Base-by-base conservation (phyloP, 495 filamentous ascomycete genomes). In the Tuber calosporum region DNA sequence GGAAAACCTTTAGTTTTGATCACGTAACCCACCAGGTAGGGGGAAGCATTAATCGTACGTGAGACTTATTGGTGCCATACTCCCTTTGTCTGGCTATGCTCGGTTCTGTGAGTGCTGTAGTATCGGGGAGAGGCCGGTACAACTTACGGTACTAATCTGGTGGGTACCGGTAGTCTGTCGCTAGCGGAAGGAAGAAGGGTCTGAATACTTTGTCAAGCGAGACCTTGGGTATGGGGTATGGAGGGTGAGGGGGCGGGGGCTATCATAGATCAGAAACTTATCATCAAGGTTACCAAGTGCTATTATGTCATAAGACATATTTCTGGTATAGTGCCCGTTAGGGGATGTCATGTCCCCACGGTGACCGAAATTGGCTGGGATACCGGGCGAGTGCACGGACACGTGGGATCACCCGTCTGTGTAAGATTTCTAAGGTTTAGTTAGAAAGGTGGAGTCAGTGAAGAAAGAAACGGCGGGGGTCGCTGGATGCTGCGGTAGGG, bases 1-100 rank as follows among this genome's bases (percentile, higher is more conserved):
- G 36, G 42, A 37, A 37, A n/a, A 36, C 26, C 26, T 67, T 34
- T n/a, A 67, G 48, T 41, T 34, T 79, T 43, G 69, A 42, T 41
- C 36, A 19, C 20, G 22, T 48, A 26, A 22, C 26, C 15, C 30
- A 26, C 17, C 30, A 66, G 42, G 43, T 1, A 15, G 13, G 72
- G 69, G 22, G 17, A 66, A 26, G 67, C 45, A 38, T 62, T 66
- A 7, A n/a, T 66, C 11, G 69, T 68, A 77, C 75, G 67, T 79
- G 73, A 72, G 79, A 66, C 75, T 7, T 67, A 79, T 66, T 36
- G 71, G 72, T 0, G 67, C 20, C 76, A 79, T 79, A 4, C 1
- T 53, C 38, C 11, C 20, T 34, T 15, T 41, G 67, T 62, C 68
- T 62, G 40, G 30, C 30, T 43, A 9, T 38, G 20, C 11, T 20